Base-by-base conservation (phyloP, 805 yeast genomes). In the Metschnikowia santaceciliae region DNA sequence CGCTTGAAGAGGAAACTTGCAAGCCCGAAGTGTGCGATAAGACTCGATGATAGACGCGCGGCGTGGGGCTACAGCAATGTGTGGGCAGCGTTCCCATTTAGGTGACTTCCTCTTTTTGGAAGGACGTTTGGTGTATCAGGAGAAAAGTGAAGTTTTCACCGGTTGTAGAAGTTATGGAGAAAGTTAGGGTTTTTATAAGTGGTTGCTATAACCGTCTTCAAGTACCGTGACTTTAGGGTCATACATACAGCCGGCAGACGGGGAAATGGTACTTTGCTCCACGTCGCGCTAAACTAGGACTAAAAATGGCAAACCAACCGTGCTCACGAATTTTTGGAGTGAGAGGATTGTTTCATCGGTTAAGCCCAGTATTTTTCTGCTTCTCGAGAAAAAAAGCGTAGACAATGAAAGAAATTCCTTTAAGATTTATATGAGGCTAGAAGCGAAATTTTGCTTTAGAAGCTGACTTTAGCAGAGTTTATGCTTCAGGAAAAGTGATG, bases 21-120 rank as follows among this genome's bases (percentile, higher is more conserved):
- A 15, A 36, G 41, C 33, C 40, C 40, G 26, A 37, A 37, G 40
- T 15, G 35, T 41, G 32, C 47, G 47, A 44, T 44, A 44, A 44
- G 47, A 23, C 43, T 26, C 34, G 43, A 17, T 39, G 43, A 17
- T 39, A 43, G 33, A 36, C 32, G 40, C 40, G 37, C 47, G 41
- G 17, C 19, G 47, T 22, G 42, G 17, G 42, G 32, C 30, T 39
- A 23, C 42, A 4, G 32, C 41, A 23, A 39, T 17, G 32, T 19
- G 32, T 38, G 20, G 26, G 26, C 40, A 13, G 26, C 7, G 14
- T 37, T 14, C 26, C 23, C 3, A 20, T 13, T 20, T 23, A 6
- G n/a, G 40, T 6, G 11, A 37, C 3, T 20, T n/a, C 26, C 15
- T 6, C 23, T 37, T 4, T 20, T 6, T 15, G 6, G 17, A 20